Base-by-base conservation (phyloP, 1,284 basidiomycete species). In the Binderoboletus segoi region DNA sequence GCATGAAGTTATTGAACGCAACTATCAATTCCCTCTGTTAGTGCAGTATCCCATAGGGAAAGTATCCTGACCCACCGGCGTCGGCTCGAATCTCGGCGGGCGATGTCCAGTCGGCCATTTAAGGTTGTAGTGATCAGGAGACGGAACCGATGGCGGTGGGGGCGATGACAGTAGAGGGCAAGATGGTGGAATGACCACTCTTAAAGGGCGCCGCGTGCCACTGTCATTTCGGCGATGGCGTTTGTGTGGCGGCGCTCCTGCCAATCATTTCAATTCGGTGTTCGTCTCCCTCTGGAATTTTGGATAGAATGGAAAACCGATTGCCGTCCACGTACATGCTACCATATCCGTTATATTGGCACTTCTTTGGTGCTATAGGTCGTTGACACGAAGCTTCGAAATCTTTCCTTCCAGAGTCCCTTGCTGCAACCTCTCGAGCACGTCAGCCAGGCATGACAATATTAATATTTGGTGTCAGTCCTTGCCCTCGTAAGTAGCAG, bases 1-100 rank as follows among this genome's bases (percentile, higher is more conserved):
- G 88, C 78, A 88, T 86, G 59, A 89, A 80, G 61, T 81, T 85
- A 62, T 73, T 76, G 68, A 88, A 89, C 47, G 81, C 80, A 51
- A 62, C 86, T 88, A 61, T 43, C 57, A 30, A 53, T 42, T 41
- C 41, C 49, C 10, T 59, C 21, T 46, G 54, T 67, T 26, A 66
- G 57, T 23, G 26, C n/a, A n/a, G 13, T n/a, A 55, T 18, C 3
- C 8, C 8, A n/a, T 3, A 16, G 0, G 15, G 6, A 3, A 38
- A 38, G 11, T 37, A 30, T 30, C n/a, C 40, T 10, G 23, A 49
- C 61, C 7, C 26, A 85, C 84, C 74, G 41, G 69, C 75, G 67
- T 89, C 83, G 41, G 76, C 76, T 50, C 65, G 64, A 53, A 87
- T 60, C 69, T 84, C 82, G 13, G 67, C 69, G 37, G 70, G 63